Base-by-base conservation (phyloP, 163 green algal species). In the Scenedesmus sp. region DNA sequence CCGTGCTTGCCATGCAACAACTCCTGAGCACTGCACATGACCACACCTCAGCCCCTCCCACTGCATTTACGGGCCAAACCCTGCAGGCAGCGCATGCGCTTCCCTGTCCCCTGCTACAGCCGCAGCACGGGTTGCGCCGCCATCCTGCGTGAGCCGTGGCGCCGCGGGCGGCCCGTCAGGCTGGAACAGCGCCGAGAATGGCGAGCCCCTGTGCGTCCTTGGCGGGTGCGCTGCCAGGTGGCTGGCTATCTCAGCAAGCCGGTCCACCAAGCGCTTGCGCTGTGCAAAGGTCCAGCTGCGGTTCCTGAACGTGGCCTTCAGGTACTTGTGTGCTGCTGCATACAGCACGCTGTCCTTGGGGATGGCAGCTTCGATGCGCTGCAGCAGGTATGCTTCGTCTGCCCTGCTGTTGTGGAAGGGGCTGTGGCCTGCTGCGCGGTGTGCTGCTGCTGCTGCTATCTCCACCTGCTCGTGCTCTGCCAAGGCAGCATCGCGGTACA, bases 271-370 rank as follows among this genome's bases (percentile, higher is more conserved):
- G 18, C 87, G 90, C 51, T 84, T 86, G 26, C 91, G 83, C 88
- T 95, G 93, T 22, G 90, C 88, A 90, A 95, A 95, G 26, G 9
- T 92, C 93, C 93, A 95, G 43, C 65, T 92, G 65, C 83, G 82
- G 88, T 95, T 95, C 53, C 46, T 43, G 20, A 91, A 56, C 20
- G 92, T 65, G 7, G 92, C 90, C 61, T 72, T 81, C 51, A 95
- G 85, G 90, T 95, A 95, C 65, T 91, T 90, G 56, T 82, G 93
- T 12, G 93, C 92, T 43, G 91, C 83, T n/a, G 90, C 51, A 37
- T 86, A 86, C 89, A 95, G 86, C 51, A 93, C 91, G 18, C 65
- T 88, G 79, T 73, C 92, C 73, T 59, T 61, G 10, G 86, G 76
- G 10, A 95, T 89, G 73, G 73, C 72, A 10, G 61, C 15, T 3